Base-by-base conservation (phyloP, 192 early-diverging fungal species). In the Linnemannia hyalina region DNA sequence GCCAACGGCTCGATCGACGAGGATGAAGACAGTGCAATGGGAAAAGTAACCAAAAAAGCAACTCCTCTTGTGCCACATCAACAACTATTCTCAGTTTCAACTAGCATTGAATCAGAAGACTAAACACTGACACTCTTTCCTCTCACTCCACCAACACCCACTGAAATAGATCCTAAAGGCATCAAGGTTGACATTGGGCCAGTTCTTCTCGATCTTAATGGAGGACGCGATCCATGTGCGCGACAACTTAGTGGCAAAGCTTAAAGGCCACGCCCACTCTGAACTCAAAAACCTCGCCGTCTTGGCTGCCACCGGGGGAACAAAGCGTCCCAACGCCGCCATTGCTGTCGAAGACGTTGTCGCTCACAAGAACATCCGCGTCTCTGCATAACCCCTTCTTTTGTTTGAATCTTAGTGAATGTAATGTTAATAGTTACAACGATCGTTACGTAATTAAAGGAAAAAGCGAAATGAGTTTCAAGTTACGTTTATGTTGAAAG, bases 1-100 rank as follows among this genome's bases (percentile, higher is more conserved):
- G 82, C 76, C 18, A 83, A 83, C 29, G 79, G 82, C 40, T 55
- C 82, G 0, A 79, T 83, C 23, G 82, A 83, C 42, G 82, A 79
- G 29, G 76, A 78, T 35, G 73, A 78, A 36, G 82, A 83, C 36
- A 60, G 77, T 49, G 76, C 82, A 23, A 83, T 83, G 82, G 82
- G 82, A 41, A 78, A 83, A 77, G 82, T 83, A 83, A n/a, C 3
- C 23, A 46, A 52, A 9, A 10, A 32, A 1, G 23, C 10, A 23
- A 4, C 8, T 35, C 38, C 63, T 7, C 55, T 29, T 60, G 35
- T 40, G 38, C 38, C 38, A 40, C 38, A 5, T 40, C 38, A 40
- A 3, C 38, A 40, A 40, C 38, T 40, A 40, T 3, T 2, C 38
- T 40, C 29, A 16, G 3, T 44, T 41, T 41, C 32, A 60, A 29